A percentile compares a stretch with the other conserved stretches of the same genome.
Evolutionary conservation across 805 yeast species (phyloP).

Genomic region (Lachancea quebecensis): DNA sequence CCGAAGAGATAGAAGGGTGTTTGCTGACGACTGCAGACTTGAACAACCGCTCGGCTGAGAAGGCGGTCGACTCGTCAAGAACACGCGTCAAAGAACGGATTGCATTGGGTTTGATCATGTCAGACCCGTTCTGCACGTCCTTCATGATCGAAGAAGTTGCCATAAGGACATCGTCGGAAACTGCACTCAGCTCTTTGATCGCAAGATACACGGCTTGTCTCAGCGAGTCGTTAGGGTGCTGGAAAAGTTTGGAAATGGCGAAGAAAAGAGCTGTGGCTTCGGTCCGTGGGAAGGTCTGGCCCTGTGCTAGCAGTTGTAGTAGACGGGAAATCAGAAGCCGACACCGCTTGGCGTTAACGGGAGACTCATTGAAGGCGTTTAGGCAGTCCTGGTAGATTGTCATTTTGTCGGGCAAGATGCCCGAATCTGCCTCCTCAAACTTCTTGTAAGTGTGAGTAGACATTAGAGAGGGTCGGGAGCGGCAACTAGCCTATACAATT

Average conservation of each 20-base stretch:
- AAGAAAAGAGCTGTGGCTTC: slow-evolving; percentile 92
- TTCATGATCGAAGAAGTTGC: slow-evolving; percentile 97
- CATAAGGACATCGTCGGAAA: slow-evolving; percentile 91
- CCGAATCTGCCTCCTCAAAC: slow-evolving; percentile 67
- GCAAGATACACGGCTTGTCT: slow-evolving; percentile 93
- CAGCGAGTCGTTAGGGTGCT: slow-evolving; percentile 72
- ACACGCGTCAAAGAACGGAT: slow-evolving; percentile 87
- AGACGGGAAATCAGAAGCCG: slow-evolving; percentile 76
- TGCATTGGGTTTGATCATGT: slow-evolving; percentile 87
- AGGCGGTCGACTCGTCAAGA: slow-evolving; percentile 83
- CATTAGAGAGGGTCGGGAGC: slow-evolving; percentile 37
- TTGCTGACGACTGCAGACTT: slow-evolving; percentile 88
- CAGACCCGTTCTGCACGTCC: slow-evolving; percentile 87
- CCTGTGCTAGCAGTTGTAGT: slow-evolving; percentile 72
- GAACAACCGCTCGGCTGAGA: slow-evolving; percentile 86
- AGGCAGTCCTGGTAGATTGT: slow-evolving; percentile 93
- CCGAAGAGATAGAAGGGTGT: slow-evolving; percentile 81
- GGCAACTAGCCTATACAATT: slow-evolving; percentile 1
- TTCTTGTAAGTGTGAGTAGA: slow-evolving; percentile 80
- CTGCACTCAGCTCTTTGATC: slow-evolving; percentile 78
- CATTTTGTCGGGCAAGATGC: slow-evolving; percentile 85
- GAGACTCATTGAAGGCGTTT: slow-evolving; percentile 86
- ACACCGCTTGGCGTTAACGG: slow-evolving; percentile 81
- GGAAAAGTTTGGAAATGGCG: slow-evolving; percentile 89
- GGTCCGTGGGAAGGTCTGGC: slow-evolving; percentile 78